phyloP scores from a whole-genome alignment of 129 eudicot genomes.

The Saussurea involucrata region DNA sequence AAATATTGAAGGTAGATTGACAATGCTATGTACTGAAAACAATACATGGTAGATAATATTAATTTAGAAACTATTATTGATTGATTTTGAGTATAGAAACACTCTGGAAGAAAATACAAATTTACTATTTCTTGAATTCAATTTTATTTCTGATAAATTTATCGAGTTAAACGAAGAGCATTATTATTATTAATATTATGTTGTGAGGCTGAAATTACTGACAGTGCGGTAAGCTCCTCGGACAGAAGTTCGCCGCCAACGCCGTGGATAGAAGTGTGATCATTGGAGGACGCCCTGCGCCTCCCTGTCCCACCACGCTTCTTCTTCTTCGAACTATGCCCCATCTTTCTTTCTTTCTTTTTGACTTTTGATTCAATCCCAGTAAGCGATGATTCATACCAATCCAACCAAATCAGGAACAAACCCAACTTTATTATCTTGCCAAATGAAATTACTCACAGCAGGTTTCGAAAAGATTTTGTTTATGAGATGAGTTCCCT shows the following conservation, averaged over 20 bases:
- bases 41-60: background rate
- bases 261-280: constrained; percentile 45
- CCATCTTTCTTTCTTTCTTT: constrained; percentile 33
- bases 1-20: background rate
- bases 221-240: constrained; percentile 94
- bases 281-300: constrained; percentile 54
- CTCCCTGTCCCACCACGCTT: constrained; percentile 61
- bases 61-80: background rate
- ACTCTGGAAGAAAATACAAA: no score
- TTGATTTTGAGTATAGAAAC: background rate
- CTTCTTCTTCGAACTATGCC: constrained; percentile 79
- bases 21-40: background rate
- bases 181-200: background rate
- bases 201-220: background rate
- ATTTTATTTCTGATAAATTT: no score
- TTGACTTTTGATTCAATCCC: background rate
- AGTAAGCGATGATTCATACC: constrained; percentile 16
- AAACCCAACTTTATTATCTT: background rate
- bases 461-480: constrained; percentile 9
- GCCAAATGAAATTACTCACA: no score
- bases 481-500: background rate
- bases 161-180: background rate
- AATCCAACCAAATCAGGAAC: constrained; percentile 2
- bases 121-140: no score
- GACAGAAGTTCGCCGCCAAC: constrained; percentile 56